A percentile compares a stretch with the other conserved stretches of the same genome.
Conservation (phyloP, 176 grass and related monocot genomes). For the Lolium rigidum region DNA sequence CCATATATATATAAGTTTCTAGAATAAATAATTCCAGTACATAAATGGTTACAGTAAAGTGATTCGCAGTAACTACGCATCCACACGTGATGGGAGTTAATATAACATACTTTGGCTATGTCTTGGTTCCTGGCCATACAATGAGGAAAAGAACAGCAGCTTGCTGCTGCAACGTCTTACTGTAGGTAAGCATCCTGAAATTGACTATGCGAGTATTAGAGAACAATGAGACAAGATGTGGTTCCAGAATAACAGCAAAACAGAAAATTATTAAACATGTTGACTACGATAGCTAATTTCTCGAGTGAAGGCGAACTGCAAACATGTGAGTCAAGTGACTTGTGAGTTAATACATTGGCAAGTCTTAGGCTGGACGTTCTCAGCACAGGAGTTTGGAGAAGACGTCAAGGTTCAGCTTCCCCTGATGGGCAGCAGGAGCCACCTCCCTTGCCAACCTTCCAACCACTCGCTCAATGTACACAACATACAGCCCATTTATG, state of each 20-base stretch:
- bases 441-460: constrained; percentile 76
- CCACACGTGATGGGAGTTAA: constrained; percentile 7
- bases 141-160: constrained; percentile 5
- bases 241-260: constrained; percentile 2
- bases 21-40: neutral
- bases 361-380: constrained; percentile 17
- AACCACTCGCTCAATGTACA: constrained; percentile 79
- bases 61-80: constrained; percentile 18
- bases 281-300: neutral
- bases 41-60: neutral
- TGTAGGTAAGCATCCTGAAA: constrained; percentile 40
- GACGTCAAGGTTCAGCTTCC: constrained; percentile 72
- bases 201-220: neutral
- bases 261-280: neutral
- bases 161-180: constrained; percentile 2
- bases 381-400: constrained; percentile 75
- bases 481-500: constrained; percentile 73
- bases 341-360: constrained; percentile 34
- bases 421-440: constrained; percentile 62
- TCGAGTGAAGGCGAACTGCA: constrained; percentile 1
- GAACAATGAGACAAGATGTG: neutral
- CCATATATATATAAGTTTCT: neutral
- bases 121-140: constrained; percentile 19
- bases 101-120: constrained; percentile 29
- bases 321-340: neutral